Conservation (phyloP, 164 flowering plant genomes). For the Akebia trifoliata region DNA sequence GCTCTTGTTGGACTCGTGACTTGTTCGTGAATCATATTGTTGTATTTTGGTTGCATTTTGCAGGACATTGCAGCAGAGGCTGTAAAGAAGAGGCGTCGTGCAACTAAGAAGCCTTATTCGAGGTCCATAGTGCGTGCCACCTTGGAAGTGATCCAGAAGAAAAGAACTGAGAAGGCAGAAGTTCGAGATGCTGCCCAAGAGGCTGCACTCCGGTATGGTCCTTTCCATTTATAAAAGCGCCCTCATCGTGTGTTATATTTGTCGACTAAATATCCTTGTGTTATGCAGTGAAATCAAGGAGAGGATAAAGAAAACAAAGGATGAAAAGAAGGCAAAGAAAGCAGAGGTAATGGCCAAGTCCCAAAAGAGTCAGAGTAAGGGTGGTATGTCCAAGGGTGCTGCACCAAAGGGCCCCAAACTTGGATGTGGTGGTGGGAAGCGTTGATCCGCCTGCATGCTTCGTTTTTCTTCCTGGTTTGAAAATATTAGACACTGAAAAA, state of each 20-base stretch:
- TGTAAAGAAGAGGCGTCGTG: too few relatives aligned
- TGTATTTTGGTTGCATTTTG: too few relatives aligned
- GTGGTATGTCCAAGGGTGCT: constrained; percentile 23
- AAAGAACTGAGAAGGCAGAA: too few relatives aligned
- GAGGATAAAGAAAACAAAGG: constrained; percentile 40
- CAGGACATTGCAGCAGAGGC: constrained; percentile 42
- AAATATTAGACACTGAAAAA: too few relatives aligned
- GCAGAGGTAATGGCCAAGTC: too few relatives aligned
- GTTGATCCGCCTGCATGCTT: too few relatives aligned
- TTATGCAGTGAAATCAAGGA: constrained; percentile 41
- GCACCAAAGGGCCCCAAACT: constrained; percentile 41
- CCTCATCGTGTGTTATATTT: neutral
- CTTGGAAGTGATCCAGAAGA: constrained; percentile 39
- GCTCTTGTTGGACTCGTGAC: neutral
- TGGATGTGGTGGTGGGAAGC: constrained; percentile 49
- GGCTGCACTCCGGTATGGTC: constrained; percentile 39
- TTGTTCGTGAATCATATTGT: neutral
- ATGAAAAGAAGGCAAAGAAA: too few relatives aligned
- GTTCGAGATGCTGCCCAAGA: constrained; percentile 46
- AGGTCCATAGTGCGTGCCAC: constrained; percentile 49
- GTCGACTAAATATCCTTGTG: neutral
- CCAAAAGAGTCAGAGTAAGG: constrained; percentile 27
- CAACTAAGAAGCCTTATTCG: too few relatives aligned
- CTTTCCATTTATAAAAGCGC: neutral
- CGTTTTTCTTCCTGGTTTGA: too few relatives aligned